Evolutionary conservation across 148 eudicot species (phyloP), one percentile per base, ranked within the genome.

Genomic region (Polygonum aviculare): DNA sequence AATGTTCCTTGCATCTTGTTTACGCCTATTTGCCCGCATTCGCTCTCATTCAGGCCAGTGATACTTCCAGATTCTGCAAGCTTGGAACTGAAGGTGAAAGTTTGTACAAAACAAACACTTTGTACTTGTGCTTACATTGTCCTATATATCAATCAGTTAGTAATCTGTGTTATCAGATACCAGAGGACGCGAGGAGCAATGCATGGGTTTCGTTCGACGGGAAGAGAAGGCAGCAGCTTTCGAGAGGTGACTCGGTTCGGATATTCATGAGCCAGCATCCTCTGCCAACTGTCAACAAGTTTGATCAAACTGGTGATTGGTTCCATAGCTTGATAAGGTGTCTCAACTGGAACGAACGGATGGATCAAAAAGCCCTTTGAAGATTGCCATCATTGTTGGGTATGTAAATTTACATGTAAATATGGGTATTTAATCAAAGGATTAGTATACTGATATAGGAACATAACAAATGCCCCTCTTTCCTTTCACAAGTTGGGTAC

Each of bases 141-240:
- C 1, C 0, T 26, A 26, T 44, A 6, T 44, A 10, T 44, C 9
- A 41, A 44, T 44, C 47, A 44, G 9, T 44, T 44, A 44, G 47
- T 1, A 44, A 44, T 6, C 47, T 44, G 9, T 7, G 10, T 44
- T 44, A 6, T 6, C 84, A 96, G 99, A 91, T 96, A 51, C 99
- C 99, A 1, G 91, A 87, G 21, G 97, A 96, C 83, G 98, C 99
- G 77, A 80, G 99, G 80, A 96, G 99, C 85, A 96, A 93, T 65
- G 99, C 99, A 36, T 96, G 99, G 98, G 99, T 93, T 33, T 96
- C 99, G 4, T 96, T 96, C 75, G 99, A 96, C 76, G 99, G 99
- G 57, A 96, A 96, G 83, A 89, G 98, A 85, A 91, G 99, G 86
- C 98, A 93, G 79, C 99, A 96, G 72, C 94, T 96, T 69, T 96